Conservation (phyloP, 306 rosid species). For the Malus fusca region DNA sequence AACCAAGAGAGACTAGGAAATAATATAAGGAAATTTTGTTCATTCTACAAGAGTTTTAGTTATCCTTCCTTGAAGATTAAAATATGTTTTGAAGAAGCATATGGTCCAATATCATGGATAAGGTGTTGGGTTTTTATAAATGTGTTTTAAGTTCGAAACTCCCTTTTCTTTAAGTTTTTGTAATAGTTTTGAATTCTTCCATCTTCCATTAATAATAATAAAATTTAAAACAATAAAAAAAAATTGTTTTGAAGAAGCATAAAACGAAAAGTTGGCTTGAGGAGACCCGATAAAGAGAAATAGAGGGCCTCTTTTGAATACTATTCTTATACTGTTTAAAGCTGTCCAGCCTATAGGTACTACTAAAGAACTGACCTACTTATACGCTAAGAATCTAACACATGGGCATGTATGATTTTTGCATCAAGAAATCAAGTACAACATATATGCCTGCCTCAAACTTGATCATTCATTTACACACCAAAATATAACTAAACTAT, state of each 20-base stretch:
- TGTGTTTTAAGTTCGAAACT: too few relatives aligned
- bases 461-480: neutral
- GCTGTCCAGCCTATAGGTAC: constrained; percentile 27
- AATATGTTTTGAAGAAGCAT: too few relatives aligned
- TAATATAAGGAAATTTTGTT: neutral
- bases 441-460: constrained; percentile 42
- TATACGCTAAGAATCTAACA: constrained; percentile 64
- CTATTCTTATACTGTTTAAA: constrained; percentile 44
- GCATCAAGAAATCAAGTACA: constrained; percentile 44
- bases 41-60: neutral
- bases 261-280: constrained; percentile 18
- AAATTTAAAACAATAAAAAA: neutral
- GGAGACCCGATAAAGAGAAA: constrained; percentile 18
- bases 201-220: too few relatives aligned
- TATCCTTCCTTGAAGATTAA: too few relatives aligned
- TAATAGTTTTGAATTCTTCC: too few relatives aligned
- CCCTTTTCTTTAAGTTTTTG: too few relatives aligned
- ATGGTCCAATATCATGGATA: too few relatives aligned
- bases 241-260: neutral
- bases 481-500: neutral
- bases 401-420: constrained; percentile 57
- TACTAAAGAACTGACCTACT: constrained; percentile 36
- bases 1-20: neutral
- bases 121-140: too few relatives aligned
- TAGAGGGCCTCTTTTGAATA: constrained; percentile 47